Evolutionary conservation across 2,329 filamentous ascomycete genomes (phyloP), one percentile per base, ranked within the genome.

Genomic region (Zasmidium angulare): DNA sequence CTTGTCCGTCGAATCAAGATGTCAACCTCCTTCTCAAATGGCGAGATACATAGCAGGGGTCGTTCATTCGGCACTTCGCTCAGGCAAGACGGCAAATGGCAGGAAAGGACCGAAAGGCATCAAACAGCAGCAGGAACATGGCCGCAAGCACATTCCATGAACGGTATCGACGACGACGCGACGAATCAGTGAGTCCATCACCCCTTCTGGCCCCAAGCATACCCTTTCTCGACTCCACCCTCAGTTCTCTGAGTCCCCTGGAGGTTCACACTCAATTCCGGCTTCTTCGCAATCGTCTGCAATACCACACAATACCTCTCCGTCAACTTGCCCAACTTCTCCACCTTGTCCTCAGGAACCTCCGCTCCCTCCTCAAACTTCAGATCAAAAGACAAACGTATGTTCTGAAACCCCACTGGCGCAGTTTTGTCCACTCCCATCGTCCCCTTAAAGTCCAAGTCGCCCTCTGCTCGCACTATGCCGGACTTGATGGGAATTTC

Each of bases 241-340:
- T 72, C 67, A 9, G 65, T 58, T 53, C 63, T 63, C 56, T 71
- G 66, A 36, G 51, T 67, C 6, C 69, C 71, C 24, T 57, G 62
- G 63, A 74, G 43, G 52, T 66, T 68, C 1, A 76, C 74, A 53
- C 69, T 73, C 24, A 77, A 56, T 50, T 69, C 60, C 14, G 74
- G 74, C 62, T 75, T 75, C 63, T 71, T 72, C 46, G 67, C 70
- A 56, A 77, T 70, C 9, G 74, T 77, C 66, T 77, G 75, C 63
- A 77, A 62, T 22, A 77, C 75, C 31, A 81, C 79, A 63, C 79
- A 81, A 66, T 81, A 81, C 64, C 78, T 67, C 72, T 82, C 79
- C 50, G 79, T 81, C 71, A 81, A 62, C 69, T 77, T 77, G 1
- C 79, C 76, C 60, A 81, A 58, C 67, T 74, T 79, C 65, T 78